phyloP scores from a whole-genome alignment of 768 basidiomycete species.

The Tricholoma bakamatsutake region DNA sequence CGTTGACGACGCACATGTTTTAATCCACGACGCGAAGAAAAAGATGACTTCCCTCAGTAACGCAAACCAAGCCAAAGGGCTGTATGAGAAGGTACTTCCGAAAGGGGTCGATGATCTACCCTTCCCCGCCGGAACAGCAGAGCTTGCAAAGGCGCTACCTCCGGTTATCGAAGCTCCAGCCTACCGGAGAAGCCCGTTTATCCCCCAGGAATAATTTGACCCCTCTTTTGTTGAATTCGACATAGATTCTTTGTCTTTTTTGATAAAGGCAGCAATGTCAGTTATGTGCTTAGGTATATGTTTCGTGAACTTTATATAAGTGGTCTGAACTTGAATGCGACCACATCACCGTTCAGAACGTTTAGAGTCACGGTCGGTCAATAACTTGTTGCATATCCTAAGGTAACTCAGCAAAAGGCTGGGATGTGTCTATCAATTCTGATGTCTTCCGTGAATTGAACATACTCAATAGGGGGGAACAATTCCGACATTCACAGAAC shows the following conservation, averaged over 20 bases:
- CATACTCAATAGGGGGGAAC: slow-evolving; percentile 51
- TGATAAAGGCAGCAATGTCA: not conserved
- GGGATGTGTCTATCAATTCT: not conserved
- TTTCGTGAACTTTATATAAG: not conserved
- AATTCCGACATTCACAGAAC: slow-evolving; percentile 63
- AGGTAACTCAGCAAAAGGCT: slow-evolving; percentile 31
- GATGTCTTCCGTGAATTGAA: not conserved
- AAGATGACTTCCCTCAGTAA: slow-evolving; percentile 57
- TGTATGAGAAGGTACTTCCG: slow-evolving; percentile 73
- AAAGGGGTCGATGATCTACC: slow-evolving; percentile 82
- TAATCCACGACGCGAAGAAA: slow-evolving; percentile 88
- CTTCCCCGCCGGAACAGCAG: slow-evolving; percentile 85
- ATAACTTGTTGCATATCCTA: slow-evolving; percentile 43
- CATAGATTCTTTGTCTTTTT: not conserved
- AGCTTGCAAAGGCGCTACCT: slow-evolving; percentile 64
- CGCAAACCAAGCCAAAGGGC: slow-evolving; percentile 63
- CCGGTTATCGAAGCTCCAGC: slow-evolving; percentile 66
- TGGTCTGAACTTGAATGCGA: slow-evolving; percentile 17
- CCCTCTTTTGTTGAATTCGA: not conserved
- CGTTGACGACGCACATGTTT: slow-evolving; percentile 79
- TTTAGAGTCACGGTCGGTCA: slow-evolving; percentile 29
- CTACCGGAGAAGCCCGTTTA: slow-evolving; percentile 72
- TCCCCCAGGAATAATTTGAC: slow-evolving; percentile 58
- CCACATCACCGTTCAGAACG: slow-evolving; percentile 1
- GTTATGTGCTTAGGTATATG: not conserved